These are phyloP conservation scores for Cyanodermella asteris DNA, from an alignment of 2,329 filamentous ascomycete genomes.

Conservation along the genomic window DNA sequence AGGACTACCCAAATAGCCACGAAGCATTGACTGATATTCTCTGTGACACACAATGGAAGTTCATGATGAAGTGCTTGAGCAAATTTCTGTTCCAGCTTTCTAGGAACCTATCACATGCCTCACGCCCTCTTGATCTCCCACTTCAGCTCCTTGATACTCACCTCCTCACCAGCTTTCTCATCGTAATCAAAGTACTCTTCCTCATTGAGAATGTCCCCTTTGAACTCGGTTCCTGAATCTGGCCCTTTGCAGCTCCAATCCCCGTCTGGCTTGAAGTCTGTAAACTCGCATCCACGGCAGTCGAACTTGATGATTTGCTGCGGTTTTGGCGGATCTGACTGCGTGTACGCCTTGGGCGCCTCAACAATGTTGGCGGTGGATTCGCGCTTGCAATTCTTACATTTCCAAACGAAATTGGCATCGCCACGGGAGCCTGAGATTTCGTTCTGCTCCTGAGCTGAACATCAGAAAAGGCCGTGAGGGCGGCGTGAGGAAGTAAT, in stretches of 20 bases:
- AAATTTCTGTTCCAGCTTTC: too few species aligned
- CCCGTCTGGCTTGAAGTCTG: constrained; percentile 76
- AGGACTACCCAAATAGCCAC: too few species aligned
- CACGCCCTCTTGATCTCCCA: constrained; percentile 7
- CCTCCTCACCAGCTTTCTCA: constrained; percentile 9
- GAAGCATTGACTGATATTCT: too few species aligned
- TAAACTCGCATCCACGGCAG: constrained; percentile 82
- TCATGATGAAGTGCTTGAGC: too few species aligned
- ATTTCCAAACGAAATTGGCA: constrained; percentile 99
- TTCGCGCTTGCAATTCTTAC: constrained; percentile 92
- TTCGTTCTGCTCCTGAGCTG: constrained; percentile 67
- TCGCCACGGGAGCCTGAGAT: constrained; percentile 84
- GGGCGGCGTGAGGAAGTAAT: too few species aligned
- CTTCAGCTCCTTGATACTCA: constrained; percentile 9
- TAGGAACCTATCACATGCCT: background rate
- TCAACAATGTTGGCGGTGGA: constrained; percentile 68
- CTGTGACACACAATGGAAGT: too few species aligned
- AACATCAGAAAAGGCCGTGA: too few species aligned
- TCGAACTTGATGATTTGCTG: constrained; percentile 78
- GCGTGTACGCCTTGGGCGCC: constrained; percentile 48
- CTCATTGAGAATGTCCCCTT: constrained; percentile 58
- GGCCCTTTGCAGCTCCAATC: constrained; percentile 70
- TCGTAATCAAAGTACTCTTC: constrained; percentile 55
- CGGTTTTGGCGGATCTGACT: constrained; percentile 47
- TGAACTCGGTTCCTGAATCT: constrained; percentile 66